phyloP scores from a whole-genome alignment of 2,329 filamentous ascomycete species.

The Aspergillus piperis region DNA sequence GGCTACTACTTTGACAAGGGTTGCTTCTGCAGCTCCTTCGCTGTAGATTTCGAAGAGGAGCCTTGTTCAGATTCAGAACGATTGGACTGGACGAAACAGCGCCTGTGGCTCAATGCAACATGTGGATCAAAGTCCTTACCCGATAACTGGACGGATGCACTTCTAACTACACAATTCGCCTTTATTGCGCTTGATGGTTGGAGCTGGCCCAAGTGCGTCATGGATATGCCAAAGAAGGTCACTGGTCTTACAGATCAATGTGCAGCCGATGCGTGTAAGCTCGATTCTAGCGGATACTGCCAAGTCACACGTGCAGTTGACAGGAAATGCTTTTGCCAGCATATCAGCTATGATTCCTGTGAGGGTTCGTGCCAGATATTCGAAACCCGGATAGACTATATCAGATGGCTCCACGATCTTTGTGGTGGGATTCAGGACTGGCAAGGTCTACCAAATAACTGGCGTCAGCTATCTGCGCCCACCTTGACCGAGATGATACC shows the following conservation, averaged over 20 bases:
- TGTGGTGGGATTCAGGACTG: slow-evolving; percentile 3
- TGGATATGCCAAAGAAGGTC: slow-evolving; percentile 6
- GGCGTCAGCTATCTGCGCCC: slow-evolving; percentile 5
- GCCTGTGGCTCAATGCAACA: slow-evolving; percentile 9
- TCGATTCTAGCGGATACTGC: slow-evolving; percentile 5
- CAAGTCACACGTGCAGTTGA: slow-evolving; percentile 4
- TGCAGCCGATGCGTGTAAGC: slow-evolving; percentile 4
- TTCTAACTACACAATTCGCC: slow-evolving; percentile 5
- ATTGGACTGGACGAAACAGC: slow-evolving; percentile 9
- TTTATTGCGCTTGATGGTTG: slow-evolving; percentile 9
- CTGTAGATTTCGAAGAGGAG: background rate
- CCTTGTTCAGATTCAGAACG: background rate
- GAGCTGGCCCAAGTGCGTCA: slow-evolving; percentile 8
- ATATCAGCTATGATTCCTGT: slow-evolving; percentile 9
- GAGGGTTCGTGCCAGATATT: slow-evolving; percentile 8
- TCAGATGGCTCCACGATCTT: slow-evolving; percentile 7
- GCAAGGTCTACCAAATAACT: slow-evolving; percentile 10
- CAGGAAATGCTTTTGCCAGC: slow-evolving; percentile 7
- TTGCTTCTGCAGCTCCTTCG: slow-evolving; percentile 10
- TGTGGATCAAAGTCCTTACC: slow-evolving; percentile 4
- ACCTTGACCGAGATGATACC: slow-evolving; percentile 4
- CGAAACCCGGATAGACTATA: slow-evolving; percentile 9
- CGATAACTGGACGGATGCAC: background rate
- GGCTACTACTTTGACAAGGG: slow-evolving; percentile 9
- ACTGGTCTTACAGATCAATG: slow-evolving; percentile 1